phyloP scores from a whole-genome alignment of 176 grass and related monocot genomes.

The Carex scoparia region DNA sequence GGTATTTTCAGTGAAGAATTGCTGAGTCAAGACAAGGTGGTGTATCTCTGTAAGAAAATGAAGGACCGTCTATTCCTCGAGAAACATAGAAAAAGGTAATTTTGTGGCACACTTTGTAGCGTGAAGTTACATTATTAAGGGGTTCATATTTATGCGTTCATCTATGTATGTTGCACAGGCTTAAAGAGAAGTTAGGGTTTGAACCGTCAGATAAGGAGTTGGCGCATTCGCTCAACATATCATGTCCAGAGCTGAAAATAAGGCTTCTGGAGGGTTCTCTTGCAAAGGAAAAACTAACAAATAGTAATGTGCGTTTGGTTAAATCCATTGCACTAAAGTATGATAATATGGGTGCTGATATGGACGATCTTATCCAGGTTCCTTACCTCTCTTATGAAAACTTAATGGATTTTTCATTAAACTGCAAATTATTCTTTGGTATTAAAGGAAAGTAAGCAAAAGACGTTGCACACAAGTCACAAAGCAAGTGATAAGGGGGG shows the following conservation, averaged over 20 bases:
- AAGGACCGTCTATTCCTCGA: constrained; percentile 69
- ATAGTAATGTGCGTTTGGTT: constrained; percentile 91
- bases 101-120: neutral
- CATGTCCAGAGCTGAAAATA: constrained; percentile 41
- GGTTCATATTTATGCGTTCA: neutral
- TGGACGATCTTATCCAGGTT: constrained; percentile 96
- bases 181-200: constrained; percentile 75
- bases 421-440: neutral
- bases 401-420: neutral
- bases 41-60: constrained; percentile 91
- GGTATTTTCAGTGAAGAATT: constrained; percentile 69
- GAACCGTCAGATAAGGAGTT: constrained; percentile 80
- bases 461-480: neutral
- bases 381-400: neutral
- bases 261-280: constrained; percentile 69
- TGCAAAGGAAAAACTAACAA: constrained; percentile 79
- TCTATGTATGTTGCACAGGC: constrained; percentile 32
- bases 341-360: constrained; percentile 75
- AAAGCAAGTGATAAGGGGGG: neutral
- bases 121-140: neutral
- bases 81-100: constrained; percentile 68
- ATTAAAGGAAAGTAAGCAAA: neutral
- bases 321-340: constrained; percentile 97
- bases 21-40: constrained; percentile 82
- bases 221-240: constrained; percentile 49